Conservation (phyloP, 805 yeast genomes). For the Saccharomyces jurei region DNA sequence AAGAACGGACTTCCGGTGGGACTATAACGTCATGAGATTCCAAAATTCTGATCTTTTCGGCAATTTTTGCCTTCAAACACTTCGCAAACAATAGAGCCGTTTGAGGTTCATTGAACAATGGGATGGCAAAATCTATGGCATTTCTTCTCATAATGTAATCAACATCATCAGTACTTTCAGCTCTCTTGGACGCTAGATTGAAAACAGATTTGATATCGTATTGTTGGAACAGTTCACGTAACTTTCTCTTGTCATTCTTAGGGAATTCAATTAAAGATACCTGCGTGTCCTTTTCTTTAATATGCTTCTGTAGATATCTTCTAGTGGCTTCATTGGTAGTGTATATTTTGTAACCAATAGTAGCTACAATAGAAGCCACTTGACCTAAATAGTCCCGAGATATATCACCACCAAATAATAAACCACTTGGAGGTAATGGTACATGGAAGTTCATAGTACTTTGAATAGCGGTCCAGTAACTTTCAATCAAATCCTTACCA, state of each 20-base stretch:
- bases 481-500: conserved; percentile 77
- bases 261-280: conserved; percentile 78
- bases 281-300: conserved; percentile 29
- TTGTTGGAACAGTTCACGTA: conserved; percentile 87
- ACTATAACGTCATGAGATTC: conserved; percentile 47
- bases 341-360: conserved; percentile 69
- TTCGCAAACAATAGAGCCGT: conserved; percentile 82
- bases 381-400: conserved; percentile 58
- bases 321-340: conserved; percentile 69
- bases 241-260: conserved; percentile 81
- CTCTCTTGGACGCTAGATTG: conserved; percentile 86
- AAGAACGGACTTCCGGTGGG: conserved; percentile 83
- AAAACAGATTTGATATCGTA: conserved; percentile 80
- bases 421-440: conserved; percentile 84
- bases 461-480: conserved; percentile 97
- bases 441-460: conserved; percentile 94
- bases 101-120: conserved; percentile 93
- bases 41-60: conserved; percentile 39
- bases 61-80: conserved; percentile 65
- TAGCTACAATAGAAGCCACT: conserved; percentile 61
- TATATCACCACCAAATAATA: conserved; percentile 91
- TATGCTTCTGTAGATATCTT: conserved; percentile 50
- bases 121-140: conserved; percentile 96
- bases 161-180: conserved; percentile 73
- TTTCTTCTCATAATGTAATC: conserved; percentile 98